phyloP scores from a whole-genome alignment of 257 asterid genomes.

The Solanum arcanum region DNA sequence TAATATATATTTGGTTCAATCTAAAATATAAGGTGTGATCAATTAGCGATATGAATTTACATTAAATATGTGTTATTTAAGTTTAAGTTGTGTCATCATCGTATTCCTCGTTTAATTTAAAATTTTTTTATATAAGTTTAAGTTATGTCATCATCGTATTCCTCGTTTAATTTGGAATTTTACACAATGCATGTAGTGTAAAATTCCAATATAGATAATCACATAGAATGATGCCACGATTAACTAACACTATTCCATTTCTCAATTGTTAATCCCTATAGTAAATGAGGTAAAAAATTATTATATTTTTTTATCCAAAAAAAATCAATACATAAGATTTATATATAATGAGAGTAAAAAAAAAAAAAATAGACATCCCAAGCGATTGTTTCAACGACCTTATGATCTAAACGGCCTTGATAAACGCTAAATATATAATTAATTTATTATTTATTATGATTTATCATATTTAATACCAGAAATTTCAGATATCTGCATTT shows the following conservation, averaged over 20 bases:
- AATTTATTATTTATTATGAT: neutral
- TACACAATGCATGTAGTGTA: neutral
- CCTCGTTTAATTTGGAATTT: neutral
- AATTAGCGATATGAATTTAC: neutral
- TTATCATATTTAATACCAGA: neutral
- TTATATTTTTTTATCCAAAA: too few relatives aligned
- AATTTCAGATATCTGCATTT: neutral
- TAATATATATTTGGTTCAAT: neutral
- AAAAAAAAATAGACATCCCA: rapidly evolving
- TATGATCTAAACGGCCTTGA: rapidly evolving
- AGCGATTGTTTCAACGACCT: too few relatives aligned
- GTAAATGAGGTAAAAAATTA: too few relatives aligned
- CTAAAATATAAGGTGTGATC: neutral
- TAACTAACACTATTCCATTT: too few relatives aligned
- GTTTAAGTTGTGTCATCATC: neutral
- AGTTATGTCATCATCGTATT: too few relatives aligned
- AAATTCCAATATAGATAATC: too few relatives aligned
- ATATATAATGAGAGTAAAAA: too few relatives aligned
- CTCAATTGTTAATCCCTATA: too few relatives aligned
- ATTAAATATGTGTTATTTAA: neutral
- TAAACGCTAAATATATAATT: too few relatives aligned
- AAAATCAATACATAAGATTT: too few relatives aligned
- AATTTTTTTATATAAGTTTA: too few relatives aligned
- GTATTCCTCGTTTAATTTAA: neutral
- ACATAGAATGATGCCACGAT: too few relatives aligned